Percentiles rank a stretch among this genome's conserved stretches.
These are phyloP conservation scores for Vaccinium darrowii DNA, from an alignment of 148 eudicot species.

Conservation along the genomic window DNA sequence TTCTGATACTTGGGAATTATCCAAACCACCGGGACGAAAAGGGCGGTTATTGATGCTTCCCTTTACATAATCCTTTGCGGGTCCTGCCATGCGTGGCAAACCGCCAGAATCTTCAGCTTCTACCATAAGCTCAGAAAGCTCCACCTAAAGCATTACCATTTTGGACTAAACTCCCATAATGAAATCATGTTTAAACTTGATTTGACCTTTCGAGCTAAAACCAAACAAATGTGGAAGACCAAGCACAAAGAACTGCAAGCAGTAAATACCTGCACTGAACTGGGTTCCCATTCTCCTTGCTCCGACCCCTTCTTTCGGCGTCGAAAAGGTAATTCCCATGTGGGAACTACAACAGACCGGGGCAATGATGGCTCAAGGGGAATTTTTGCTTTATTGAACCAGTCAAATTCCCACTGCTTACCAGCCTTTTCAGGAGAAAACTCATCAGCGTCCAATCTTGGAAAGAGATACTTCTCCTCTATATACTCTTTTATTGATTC, in stretches of 20 bases:
- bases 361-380: constrained; percentile 76
- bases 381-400: constrained; percentile 80
- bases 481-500: constrained; percentile 68
- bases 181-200: constrained; percentile 13
- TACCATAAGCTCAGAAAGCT: constrained; percentile 64
- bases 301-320: constrained; percentile 40
- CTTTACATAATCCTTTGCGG: constrained; percentile 87
- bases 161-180: constrained; percentile 18
- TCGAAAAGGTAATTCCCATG: constrained; percentile 92
- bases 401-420: constrained; percentile 92
- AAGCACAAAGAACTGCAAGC: constrained; percentile 5
- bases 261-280: constrained; percentile 65
- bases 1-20: constrained; percentile 59
- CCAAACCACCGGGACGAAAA: constrained; percentile 94
- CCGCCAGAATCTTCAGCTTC: constrained; percentile 69
- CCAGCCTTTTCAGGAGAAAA: constrained; percentile 86
- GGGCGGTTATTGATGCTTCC: constrained; percentile 93
- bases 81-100: constrained; percentile 84
- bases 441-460: constrained; percentile 80
- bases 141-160: constrained; percentile 53
- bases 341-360: constrained; percentile 69
- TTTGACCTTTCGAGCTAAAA: neutral
- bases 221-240: neutral
- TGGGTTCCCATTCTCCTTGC: constrained; percentile 72
- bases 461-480: constrained; percentile 75